Base-by-base conservation (phyloP, 2,329 filamentous ascomycete species). In the Pseudocercospora fuligena region DNA sequence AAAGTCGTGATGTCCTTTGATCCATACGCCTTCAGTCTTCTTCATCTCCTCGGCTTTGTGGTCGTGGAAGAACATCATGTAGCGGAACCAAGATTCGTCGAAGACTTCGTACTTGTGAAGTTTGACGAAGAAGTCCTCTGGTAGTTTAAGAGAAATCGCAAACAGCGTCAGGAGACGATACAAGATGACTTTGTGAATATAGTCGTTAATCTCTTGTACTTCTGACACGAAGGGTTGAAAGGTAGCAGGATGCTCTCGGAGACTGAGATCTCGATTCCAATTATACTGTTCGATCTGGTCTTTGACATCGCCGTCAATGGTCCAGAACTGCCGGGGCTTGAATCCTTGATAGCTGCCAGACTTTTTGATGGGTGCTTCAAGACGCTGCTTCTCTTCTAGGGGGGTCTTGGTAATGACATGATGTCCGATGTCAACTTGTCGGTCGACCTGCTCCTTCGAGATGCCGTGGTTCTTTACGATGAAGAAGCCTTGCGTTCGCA, bases 1-100 rank as follows among this genome's bases (percentile, higher is more conserved):
- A 60, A 80, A 81, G 68, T 81, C 80, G 0, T 74, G 76, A 63
- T 82, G 80, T 3, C 76, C 76, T 23, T 49, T 49, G 46, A 49
- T 49, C 46, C 46, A 49, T 5, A 49, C 46, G 11, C 46, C 46
- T 9, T 25, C 46, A 3, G 46, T 49, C 23, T 21, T 23, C 23
- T 21, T 11, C 46, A 49, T 49, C 23, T 49, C 46, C 12, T 49
- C 46, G 46, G 46, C 19, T 25, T 21, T 49, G 46, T 49, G 46
- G 7, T 21, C n/a, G 7, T 49, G 46, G 19, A 49, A 49, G 46
- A 49, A 49, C 46, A 49, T 49, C 46, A 49, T 49, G 46, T 49
- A 49, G n/a, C 46, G 46, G 19, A 49, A 49, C 46, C 46, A 49
- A 19, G 46, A 49, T 23, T 49, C 46, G 46, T 49, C 46, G 8